A percentile compares a stretch with the other conserved stretches of the same genome.
These are phyloP conservation scores for Penicillium decumbens DNA, from an alignment of 2,329 filamentous ascomycete genomes.

Conservation along the genomic window DNA sequence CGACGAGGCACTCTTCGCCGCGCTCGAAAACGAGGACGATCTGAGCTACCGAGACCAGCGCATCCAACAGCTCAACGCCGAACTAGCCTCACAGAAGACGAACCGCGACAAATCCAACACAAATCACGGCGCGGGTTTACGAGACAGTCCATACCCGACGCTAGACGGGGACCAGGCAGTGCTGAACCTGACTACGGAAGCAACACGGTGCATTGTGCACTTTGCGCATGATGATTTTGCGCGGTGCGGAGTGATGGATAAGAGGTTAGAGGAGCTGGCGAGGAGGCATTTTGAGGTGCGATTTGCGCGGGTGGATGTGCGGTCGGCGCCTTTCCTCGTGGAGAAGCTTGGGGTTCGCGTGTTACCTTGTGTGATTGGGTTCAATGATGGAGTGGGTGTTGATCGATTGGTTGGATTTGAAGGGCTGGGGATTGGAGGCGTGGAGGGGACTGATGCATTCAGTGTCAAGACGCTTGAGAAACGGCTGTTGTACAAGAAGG, in stretches of 20 bases:
- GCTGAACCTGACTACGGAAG: slow-evolving; percentile 57
- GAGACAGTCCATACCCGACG: slow-evolving; percentile 35
- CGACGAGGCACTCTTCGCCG: slow-evolving; percentile 58
- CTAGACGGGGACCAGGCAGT: slow-evolving; percentile 52
- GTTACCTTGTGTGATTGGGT: slow-evolving; percentile 48
- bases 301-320: slow-evolving; percentile 46
- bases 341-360: slow-evolving; percentile 46
- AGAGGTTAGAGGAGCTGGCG: slow-evolving; percentile 49
- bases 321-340: slow-evolving; percentile 45
- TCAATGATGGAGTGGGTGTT: slow-evolving; percentile 44
- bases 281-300: slow-evolving; percentile 39
- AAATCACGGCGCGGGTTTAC: slow-evolving; percentile 9
- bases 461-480: slow-evolving; percentile 41
- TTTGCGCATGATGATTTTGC: slow-evolving; percentile 62
- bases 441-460: slow-evolving; percentile 40
- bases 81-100: slow-evolving; percentile 49
- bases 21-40: slow-evolving; percentile 52
- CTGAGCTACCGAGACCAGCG: slow-evolving; percentile 53
- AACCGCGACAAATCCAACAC: slow-evolving; percentile 28
- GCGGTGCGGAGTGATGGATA: slow-evolving; percentile 59
- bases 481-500: slow-evolving; percentile 37
- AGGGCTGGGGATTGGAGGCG: slow-evolving; percentile 38
- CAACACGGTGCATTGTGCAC: slow-evolving; percentile 56
- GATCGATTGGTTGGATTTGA: slow-evolving; percentile 48
- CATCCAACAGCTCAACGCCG: slow-evolving; percentile 56